Base-by-base conservation (phyloP, 805 yeast genomes). In the Komagataella populi region DNA sequence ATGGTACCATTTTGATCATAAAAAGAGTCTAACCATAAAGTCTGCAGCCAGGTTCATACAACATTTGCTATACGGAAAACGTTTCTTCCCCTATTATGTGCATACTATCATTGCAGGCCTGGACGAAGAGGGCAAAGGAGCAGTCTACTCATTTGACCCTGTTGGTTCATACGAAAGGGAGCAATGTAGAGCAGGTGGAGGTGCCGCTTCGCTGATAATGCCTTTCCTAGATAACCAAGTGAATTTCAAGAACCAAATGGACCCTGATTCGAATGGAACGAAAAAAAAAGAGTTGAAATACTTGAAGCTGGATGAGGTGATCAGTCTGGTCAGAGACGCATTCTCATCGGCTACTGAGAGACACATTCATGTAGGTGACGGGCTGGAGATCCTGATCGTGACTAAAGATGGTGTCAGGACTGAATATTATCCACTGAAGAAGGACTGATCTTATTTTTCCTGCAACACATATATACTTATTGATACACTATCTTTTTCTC, bases 201-300 rank as follows among this genome's bases (percentile, higher is more conserved):
- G 97, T 12, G 98, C 98, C 24, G 93, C 97, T 1, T 80, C 89
- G 56, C 77, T 93, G 69, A 89, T 93, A 58, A 89, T 90, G 95
- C 99, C 99, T 3, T 93, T 93, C 67, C 78, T 93, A 63, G 99
- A 93, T 68, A 91, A 90, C 67, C 99, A 93, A 72, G 99, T 93
- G 55, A 87, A 89, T 65, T 86, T 88, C 70, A 90, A 90, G 66
- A 93, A 93, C 71, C 99, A 93, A 68, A 79, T 74, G 65, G 90
- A 79, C 57, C 96, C 97, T 20, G 83, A 73, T 4, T 72, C 86
- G 8, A 73, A 86, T 54, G 95, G 93, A 18, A 77, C 71, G 8
- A 74, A 74, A 52, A 83, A 79, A 65, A 81, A 70, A 63, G 77
- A 76, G 46, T 63, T 81, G 55, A 74, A 80, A 63, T 87, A 77